These are phyloP conservation scores for Chamaecrista fasciculata DNA, from an alignment of 306 rosid species.

Conservation along the genomic window DNA sequence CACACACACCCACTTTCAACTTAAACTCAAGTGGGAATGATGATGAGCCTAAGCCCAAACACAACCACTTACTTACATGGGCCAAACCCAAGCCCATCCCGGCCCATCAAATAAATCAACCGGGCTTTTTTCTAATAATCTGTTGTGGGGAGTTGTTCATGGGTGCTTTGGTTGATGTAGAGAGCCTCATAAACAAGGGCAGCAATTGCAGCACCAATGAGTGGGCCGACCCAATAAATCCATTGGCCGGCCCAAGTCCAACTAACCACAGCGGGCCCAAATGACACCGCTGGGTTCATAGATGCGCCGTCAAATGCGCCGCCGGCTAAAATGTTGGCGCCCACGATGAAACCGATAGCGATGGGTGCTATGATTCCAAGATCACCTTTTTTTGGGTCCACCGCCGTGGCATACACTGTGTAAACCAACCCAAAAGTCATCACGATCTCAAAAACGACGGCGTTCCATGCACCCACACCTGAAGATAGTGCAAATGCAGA, in stretches of 20 bases:
- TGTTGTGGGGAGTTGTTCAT: conserved; percentile 49
- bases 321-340: conserved; percentile 70
- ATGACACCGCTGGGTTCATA: conserved; percentile 76
- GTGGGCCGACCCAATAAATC: conserved; percentile 83
- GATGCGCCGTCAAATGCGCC: conserved; percentile 81
- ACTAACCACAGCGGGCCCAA: conserved; percentile 73
- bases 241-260: conserved; percentile 66
- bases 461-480: conserved; percentile 57
- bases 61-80: no score
- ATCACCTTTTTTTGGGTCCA: conserved; percentile 69
- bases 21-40: neutral
- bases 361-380: conserved; percentile 69
- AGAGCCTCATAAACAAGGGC: conserved; percentile 50
- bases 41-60: neutral
- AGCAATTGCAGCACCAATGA: conserved; percentile 54
- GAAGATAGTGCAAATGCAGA: conserved; percentile 53
- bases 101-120: no score
- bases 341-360: conserved; percentile 76
- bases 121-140: conserved; percentile 33
- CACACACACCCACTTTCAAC: conserved; percentile 14
- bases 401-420: conserved; percentile 65
- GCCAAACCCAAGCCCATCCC: no score
- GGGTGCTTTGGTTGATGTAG: conserved; percentile 52
- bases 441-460: conserved; percentile 64
- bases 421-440: conserved; percentile 71